A percentile compares a stretch with the other conserved stretches of the same genome.
Evolutionary conservation across 2,329 filamentous ascomycete genomes (phyloP).

Genomic region (Daldinia sp.): DNA sequence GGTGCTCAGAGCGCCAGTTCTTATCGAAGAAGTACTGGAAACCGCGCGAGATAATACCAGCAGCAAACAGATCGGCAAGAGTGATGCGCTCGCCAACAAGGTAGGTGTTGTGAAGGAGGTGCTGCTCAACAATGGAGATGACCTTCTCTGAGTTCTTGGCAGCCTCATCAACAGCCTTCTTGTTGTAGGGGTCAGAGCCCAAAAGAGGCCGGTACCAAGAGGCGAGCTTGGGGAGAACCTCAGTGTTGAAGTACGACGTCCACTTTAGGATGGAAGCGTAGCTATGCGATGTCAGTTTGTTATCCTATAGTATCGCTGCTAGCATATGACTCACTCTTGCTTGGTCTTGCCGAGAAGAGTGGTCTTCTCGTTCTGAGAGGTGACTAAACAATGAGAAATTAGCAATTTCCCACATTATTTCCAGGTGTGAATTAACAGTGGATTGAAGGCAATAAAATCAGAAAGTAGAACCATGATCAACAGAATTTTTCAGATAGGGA

Average conservation of each 20-base stretch:
- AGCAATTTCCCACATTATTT: conserved; percentile 43
- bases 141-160: conserved; percentile 74
- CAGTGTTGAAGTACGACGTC: conserved; percentile 95
- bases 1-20: conserved; percentile 82
- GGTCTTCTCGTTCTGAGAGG: conserved; percentile 99
- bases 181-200: conserved; percentile 90
- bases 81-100: conserved; percentile 97
- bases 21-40: conserved; percentile 97
- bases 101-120: conserved; percentile 93
- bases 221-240: conserved; percentile 78
- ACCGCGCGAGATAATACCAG: conserved; percentile 80
- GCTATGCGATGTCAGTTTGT: conserved; percentile 51
- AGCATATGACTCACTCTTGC: conserved; percentile 79
- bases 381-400: conserved; percentile 67
- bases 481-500: conserved; percentile 96
- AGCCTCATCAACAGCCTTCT: conserved; percentile 90
- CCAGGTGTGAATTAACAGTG: conserved; percentile 22
- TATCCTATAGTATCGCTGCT: neutral
- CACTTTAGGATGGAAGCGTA: conserved; percentile 98
- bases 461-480: conserved; percentile 90
- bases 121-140: conserved; percentile 79
- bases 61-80: conserved; percentile 90
- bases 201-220: conserved; percentile 87
- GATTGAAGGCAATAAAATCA: conserved; percentile 60
- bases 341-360: conserved; percentile 99